Evolutionary conservation across 495 filamentous ascomycete genomes (phyloP).

Genomic region (Annulohypoxylon moriforme): DNA sequence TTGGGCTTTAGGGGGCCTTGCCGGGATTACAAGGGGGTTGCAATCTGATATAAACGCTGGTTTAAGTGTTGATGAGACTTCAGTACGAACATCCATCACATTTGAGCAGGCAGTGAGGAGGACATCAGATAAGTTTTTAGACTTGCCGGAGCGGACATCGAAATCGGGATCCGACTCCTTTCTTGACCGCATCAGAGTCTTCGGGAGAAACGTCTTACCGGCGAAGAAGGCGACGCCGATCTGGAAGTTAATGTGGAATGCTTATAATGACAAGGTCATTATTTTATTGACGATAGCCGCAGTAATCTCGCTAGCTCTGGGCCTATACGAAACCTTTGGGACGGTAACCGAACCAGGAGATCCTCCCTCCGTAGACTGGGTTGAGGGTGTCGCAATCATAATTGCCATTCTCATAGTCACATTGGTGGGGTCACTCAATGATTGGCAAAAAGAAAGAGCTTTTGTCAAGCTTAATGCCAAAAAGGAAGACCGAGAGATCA

Average conservation of each 20-base stretch:
- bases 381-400: constrained; percentile 79
- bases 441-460: constrained; percentile 79
- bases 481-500: constrained; percentile 77
- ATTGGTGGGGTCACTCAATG: constrained; percentile 73
- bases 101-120: constrained; percentile 71
- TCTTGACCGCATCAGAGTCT: constrained; percentile 74
- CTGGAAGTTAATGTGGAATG: constrained; percentile 80
- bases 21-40: constrained; percentile 80
- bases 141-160: constrained; percentile 21
- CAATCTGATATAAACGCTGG: constrained; percentile 74
- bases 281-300: constrained; percentile 83
- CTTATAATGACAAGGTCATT: constrained; percentile 85
- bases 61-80: constrained; percentile 78
- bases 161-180: constrained; percentile 36
- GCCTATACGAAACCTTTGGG: constrained; percentile 68
- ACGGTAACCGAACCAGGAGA: constrained; percentile 49
- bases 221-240: constrained; percentile 77
- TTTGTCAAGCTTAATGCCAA: constrained; percentile 78
- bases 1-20: constrained; percentile 79
- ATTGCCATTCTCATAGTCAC: constrained; percentile 77
- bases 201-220: constrained; percentile 75
- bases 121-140: constrained; percentile 33
- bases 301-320: constrained; percentile 83
- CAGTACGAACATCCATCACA: constrained; percentile 69
- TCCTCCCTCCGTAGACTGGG: constrained; percentile 77